Conservation (phyloP, 2,329 filamentous ascomycete species). For the Fusarium sp. region DNA sequence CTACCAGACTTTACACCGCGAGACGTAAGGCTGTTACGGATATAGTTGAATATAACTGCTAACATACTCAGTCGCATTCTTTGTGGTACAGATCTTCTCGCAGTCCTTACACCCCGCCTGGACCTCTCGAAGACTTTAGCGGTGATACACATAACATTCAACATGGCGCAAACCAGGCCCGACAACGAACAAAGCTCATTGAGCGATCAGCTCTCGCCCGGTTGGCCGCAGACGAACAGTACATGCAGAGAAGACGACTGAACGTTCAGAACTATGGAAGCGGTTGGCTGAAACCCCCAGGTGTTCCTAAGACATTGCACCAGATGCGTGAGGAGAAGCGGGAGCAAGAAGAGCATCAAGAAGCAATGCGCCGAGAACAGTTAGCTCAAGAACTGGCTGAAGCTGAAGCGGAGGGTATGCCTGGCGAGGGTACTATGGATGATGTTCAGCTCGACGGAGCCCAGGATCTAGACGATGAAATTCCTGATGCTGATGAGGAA, state of each 20-base stretch:
- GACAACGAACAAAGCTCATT: constrained; percentile 56
- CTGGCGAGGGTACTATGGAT: constrained; percentile 59
- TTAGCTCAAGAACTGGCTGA: constrained; percentile 79
- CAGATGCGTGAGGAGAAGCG: constrained; percentile 89
- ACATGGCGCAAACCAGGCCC: constrained; percentile 47
- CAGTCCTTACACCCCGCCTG: constrained; percentile 53
- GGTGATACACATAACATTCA: constrained; percentile 41
- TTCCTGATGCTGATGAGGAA: constrained; percentile 71
- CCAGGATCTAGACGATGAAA: constrained; percentile 76
- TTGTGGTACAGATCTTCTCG: constrained; percentile 78
- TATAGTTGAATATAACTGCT: neutral
- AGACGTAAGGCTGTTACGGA: constrained; percentile 63
- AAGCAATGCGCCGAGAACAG: constrained; percentile 75
- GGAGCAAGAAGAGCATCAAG: constrained; percentile 86
- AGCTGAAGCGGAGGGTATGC: constrained; percentile 59
- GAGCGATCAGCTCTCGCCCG: constrained; percentile 72
- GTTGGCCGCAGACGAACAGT: constrained; percentile 79
- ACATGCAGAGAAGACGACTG: constrained; percentile 77
- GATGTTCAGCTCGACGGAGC: constrained; percentile 65
- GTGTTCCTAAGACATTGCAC: constrained; percentile 87
- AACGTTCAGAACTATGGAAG: constrained; percentile 89
- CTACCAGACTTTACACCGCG: constrained; percentile 75
- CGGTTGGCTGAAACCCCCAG: constrained; percentile 89
- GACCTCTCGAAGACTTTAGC: constrained; percentile 47
- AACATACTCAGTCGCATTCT: constrained; percentile 68